Base-by-base conservation (phyloP, 495 filamentous ascomycete species). In the Hypoxylon fuscum region DNA sequence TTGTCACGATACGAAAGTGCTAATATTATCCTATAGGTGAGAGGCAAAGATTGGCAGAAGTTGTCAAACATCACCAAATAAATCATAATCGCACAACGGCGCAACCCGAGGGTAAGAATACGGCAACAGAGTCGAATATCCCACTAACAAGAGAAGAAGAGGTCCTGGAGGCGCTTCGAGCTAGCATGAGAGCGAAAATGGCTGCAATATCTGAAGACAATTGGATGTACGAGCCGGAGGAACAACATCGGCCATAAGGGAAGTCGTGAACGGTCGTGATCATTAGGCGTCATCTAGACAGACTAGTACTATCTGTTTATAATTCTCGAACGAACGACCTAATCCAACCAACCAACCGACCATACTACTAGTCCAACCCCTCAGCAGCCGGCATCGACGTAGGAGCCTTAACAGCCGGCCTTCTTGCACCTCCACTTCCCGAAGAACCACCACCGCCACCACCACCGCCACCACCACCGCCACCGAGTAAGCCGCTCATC, bases 401-500 rank as follows among this genome's bases (percentile, higher is more conserved):
- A 42, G 79, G 77, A 55, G 76, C 74, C 46, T 79, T 74, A 17
- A 77, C 53, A 6, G 77, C 70, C 45, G 77, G 77, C 32, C 77
- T 76, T 43, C 69, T 76, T 11, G 78, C 51, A 73, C 63, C 71
- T 23, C 72, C 67, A 31, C 70, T 55, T 44, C 59, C 75, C 66
- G 77, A 68, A 70, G 74, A 75, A 62, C 81, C 68, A 59, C 73
- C 71, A 9, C 61, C 86, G 47, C 92, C 92, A 5, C 92, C 92
- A n/a, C 73, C 75, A 63, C 81, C 68, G 61, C 73, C 71, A 9
- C 60, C 62, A 20, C 78, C 83, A 5, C 85, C 86, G 47, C 92
- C 92, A 5, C 92, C 92, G 72, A 97, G 87, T 83, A 99, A 86
- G 60, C 85, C 90, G 2, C 93, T 90, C 93, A 98, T 96, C 92